Evolutionary conservation across 2,329 filamentous ascomycete genomes (phyloP).

Genomic region (Boeremia exigua): DNA sequence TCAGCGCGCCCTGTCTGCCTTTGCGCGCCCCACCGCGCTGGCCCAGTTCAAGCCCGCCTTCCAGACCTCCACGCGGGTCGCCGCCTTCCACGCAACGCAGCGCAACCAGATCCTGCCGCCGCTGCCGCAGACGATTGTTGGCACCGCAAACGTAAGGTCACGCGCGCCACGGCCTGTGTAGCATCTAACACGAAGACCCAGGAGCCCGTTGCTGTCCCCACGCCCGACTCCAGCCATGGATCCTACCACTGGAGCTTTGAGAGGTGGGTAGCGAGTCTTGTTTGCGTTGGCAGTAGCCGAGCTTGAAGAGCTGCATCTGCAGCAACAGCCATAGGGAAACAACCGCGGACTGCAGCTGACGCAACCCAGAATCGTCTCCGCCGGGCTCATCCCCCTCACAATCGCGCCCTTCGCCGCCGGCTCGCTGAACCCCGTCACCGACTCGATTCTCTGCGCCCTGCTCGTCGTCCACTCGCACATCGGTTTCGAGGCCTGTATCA

Average conservation of each 20-base stretch:
- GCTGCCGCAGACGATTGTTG: constrained; percentile 82
- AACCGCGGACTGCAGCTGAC: background rate
- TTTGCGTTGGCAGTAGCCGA: too few relatives aligned
- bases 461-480: constrained; percentile 94
- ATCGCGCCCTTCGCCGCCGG: constrained; percentile 91
- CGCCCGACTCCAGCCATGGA: constrained; percentile 78
- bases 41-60: constrained; percentile 49
- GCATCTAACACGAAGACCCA: constrained; percentile 1
- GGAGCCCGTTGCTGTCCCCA: constrained; percentile 78
- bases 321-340: background rate
- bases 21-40: constrained; percentile 45
- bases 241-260: constrained; percentile 99
- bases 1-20: constrained; percentile 54
- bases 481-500: constrained; percentile 86
- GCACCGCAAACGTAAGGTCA: constrained; percentile 60
- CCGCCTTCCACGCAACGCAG: constrained; percentile 86
- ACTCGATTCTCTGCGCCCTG: constrained; percentile 82
- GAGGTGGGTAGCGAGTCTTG: constrained; percentile 54
- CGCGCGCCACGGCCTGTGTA: background rate
- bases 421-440: constrained; percentile 85
- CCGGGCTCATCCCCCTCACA: constrained; percentile 82
- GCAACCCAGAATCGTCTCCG: constrained; percentile 70
- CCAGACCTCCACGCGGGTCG: constrained; percentile 59
- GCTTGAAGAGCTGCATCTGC: background rate
- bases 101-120: constrained; percentile 79